Evolutionary conservation across 306 rosid genomes (phyloP), one percentile per base, ranked within the genome.

Genomic region (Vicia faba): DNA sequence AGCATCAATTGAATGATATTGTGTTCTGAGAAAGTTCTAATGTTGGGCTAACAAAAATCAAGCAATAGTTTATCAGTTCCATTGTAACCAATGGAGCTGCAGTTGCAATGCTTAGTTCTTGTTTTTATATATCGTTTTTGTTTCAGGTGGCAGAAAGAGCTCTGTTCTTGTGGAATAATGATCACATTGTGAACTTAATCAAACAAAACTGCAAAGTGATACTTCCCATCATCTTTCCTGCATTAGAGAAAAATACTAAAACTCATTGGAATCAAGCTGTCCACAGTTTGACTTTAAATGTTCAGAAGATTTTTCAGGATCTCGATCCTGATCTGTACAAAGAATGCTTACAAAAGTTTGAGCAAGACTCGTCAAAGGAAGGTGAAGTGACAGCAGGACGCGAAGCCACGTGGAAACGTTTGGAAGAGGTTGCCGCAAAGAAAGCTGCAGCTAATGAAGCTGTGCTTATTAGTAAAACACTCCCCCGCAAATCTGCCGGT

Each of bases 221-320:
- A 66, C 84, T 89, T 14, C 96, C 96, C 43, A 86, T 88, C 41
- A 78, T 88, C 66, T 83, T 90, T 75, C 87, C 95, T 44, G 95
- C 95, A 19, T 51, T 91, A 83, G 92, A 91, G 85, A 84, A 36
- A 79, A 90, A 86, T 73, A 75, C 84, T 4, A 84, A 73, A 74
- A 77, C 70, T 53, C 97, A 87, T 70, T 88, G 96, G 96, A 90
- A 85, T 65, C 96, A 90, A 72, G 89, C 91, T 50, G 96, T 90
- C 38, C 89, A 82, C 71, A 79, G 89, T 74, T 74, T 90, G 88
- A 90, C 96, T 29, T 56, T 85, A 39, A 87, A 87, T 44, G 95
- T 84, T 54, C 85, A 84, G 48, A 87, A 87, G 80, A 66, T 90
- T 53, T 87, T 87, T 82, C 50, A 50, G 2, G 96, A 90, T 69